A percentile compares a stretch with the other conserved stretches of the same genome.
These are phyloP conservation scores for Lactuca sativa DNA, from an alignment of 129 eudicot genomes.

Conservation along the genomic window DNA sequence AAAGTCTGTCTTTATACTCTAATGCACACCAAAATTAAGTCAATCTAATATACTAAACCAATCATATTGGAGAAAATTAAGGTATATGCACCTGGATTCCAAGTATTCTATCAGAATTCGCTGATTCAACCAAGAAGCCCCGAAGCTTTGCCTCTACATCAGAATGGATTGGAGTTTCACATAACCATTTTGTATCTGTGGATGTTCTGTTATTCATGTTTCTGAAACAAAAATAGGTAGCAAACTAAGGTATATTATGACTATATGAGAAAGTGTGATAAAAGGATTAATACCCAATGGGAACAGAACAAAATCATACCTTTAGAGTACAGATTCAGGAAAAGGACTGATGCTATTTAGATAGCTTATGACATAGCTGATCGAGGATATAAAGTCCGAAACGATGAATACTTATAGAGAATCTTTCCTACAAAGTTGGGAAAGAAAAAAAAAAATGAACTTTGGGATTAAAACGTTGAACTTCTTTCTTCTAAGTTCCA, in stretches of 20 bases:
- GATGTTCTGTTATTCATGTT: conserved; percentile 54
- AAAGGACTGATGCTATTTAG: too few species aligned
- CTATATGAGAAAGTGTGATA: background rate
- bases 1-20: background rate
- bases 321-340: too few species aligned
- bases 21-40: conserved; percentile 26
- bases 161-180: conserved; percentile 62
- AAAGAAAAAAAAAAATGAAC: too few species aligned
- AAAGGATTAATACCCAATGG: too few species aligned
- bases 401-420: too few species aligned
- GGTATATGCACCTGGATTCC: conserved; percentile 75
- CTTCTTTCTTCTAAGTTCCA: too few species aligned
- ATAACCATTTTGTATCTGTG: conserved; percentile 54
- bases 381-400: too few species aligned
- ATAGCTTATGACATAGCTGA: too few species aligned
- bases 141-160: conserved; percentile 79
- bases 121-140: conserved; percentile 57
- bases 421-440: too few species aligned
- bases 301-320: too few species aligned
- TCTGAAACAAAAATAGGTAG: conserved; percentile 41
- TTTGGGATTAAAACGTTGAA: too few species aligned
- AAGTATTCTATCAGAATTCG: conserved; percentile 65
- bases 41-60: background rate
- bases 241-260: background rate
- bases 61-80: background rate